Evolutionary conservation across 805 yeast genomes (phyloP).

Genomic region (Candida maris): DNA sequence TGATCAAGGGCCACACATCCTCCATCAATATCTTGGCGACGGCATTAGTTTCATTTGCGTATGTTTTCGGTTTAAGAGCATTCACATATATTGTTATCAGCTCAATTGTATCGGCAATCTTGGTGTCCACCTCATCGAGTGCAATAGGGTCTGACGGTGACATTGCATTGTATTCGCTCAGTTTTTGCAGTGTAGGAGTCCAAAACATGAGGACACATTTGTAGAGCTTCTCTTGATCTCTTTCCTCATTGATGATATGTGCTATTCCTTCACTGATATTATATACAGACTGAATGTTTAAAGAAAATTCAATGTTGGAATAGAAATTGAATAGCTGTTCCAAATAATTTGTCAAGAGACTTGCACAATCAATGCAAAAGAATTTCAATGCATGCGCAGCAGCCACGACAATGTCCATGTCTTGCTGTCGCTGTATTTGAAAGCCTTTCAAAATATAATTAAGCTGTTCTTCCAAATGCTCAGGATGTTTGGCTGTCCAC

Average conservation of each 20-base stretch:
- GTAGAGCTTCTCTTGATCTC: conserved; percentile 45
- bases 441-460: conserved; percentile 82
- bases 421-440: conserved; percentile 26
- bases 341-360: conserved; percentile 57
- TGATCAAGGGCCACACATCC: conserved; percentile 55
- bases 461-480: conserved; percentile 74
- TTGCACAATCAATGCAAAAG: conserved; percentile 88
- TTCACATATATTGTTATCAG: conserved; percentile 57
- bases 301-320: conserved; percentile 45
- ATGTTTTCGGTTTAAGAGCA: conserved; percentile 46
- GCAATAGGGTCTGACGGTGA: conserved; percentile 12
- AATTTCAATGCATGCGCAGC: conserved; percentile 92
- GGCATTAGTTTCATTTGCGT: conserved; percentile 41
- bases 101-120: conserved; percentile 73
- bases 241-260: conserved; percentile 66
- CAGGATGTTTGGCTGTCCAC: conserved; percentile 89
- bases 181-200: conserved; percentile 54
- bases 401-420: conserved; percentile 63
- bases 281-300: conserved; percentile 66
- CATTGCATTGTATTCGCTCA: conserved; percentile 25
- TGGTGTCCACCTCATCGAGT: conserved; percentile 36
- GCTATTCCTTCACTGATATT: conserved; percentile 90
- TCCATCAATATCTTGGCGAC: conserved; percentile 51
- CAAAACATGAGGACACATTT: conserved; percentile 60
- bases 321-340: conserved; percentile 77